Evolutionary conservation across 495 filamentous ascomycete species (phyloP), one percentile per base, ranked within the genome.

Genomic region (Cercophora scortea): DNA sequence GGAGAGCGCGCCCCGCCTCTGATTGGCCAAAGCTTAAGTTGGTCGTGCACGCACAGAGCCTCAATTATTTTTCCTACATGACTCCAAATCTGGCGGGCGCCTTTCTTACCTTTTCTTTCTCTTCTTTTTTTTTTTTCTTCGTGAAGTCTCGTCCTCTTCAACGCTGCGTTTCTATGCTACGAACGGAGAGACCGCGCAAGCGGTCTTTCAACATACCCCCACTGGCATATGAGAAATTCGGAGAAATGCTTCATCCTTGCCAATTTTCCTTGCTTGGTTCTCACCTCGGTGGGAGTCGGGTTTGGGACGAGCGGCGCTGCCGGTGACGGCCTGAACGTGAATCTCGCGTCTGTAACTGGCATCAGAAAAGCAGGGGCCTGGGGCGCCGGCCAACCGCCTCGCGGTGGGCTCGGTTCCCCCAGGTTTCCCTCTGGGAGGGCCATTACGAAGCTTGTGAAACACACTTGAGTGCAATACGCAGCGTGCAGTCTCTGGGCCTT

Each of bases 111-210:
- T 7, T 9, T 53, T 13, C 42, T 32, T 35, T 25, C n/a, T 35
- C n/a, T 35, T 16, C 10, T 33, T 35, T 15, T 68, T 70, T 65
- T 73, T 72, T 43, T 55, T 51, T 67, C 67, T 69, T 72, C 74
- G 55, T 68, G 77, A 89, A 88, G 86, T 81, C 84, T 85, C 87
- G 82, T 85, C 92, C 88, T 85, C 83, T 79, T 83, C 89, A 95
- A 89, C 80, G 90, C 91, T 88, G 89, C 90, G 89, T 93, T 95
- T 96, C 90, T 94, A 93, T 95, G 92, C 90, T 82, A 91, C 92
- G 89, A 73, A 95, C 87, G 80, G 84, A 87, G 79, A 72, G 53
- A 61, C 61, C 58, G 61, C 64, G 64, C 61, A 53, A 56, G 68
- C 67, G 58, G 49, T 63, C 60, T 71, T 66, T 69, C 67, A 54